A percentile compares a stretch with the other conserved stretches of the same genome.
Evolutionary conservation across 306 rosid species (phyloP).

Genomic region (Quercus gilva): DNA sequence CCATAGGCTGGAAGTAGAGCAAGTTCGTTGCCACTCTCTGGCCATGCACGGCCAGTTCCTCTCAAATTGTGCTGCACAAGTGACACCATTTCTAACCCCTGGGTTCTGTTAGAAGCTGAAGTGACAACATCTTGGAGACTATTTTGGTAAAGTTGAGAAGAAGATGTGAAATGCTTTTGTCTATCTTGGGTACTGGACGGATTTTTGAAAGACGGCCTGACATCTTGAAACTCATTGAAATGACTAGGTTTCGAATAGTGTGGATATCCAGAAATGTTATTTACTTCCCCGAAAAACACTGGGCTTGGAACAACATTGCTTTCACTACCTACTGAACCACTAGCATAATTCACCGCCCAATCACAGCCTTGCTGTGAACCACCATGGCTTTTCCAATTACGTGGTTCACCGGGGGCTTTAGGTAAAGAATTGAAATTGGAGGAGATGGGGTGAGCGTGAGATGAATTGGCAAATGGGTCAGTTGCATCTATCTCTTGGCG

Average conservation of each 20-base stretch:
- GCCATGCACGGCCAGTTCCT: slow-evolving; percentile 27
- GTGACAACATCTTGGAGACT: slow-evolving; percentile 53
- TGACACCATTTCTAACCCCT: slow-evolving; percentile 36
- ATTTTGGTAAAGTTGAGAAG: slow-evolving; percentile 40
- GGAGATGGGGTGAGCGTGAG: not conserved
- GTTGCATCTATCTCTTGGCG: slow-evolving; percentile 24
- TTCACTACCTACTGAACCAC: slow-evolving; percentile 22
- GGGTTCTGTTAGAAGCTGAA: slow-evolving; percentile 35
- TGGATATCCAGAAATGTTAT: slow-evolving; percentile 22
- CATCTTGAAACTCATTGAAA: slow-evolving; percentile 25
- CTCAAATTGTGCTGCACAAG: slow-evolving; percentile 17
- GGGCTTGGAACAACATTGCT: slow-evolving; percentile 10
- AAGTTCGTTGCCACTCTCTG: slow-evolving; percentile 35
- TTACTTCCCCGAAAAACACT: slow-evolving; percentile 22
- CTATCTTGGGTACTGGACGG: slow-evolving; percentile 20
- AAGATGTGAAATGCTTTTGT: slow-evolving; percentile 32
- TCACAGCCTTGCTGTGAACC: slow-evolving; percentile 38
- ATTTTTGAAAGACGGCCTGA: slow-evolving; percentile 2
- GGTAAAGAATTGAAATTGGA: slow-evolving; percentile 16
- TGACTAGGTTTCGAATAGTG: slow-evolving; percentile 19
- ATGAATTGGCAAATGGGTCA: slow-evolving; percentile 25
- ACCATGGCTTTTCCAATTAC: slow-evolving; percentile 36
- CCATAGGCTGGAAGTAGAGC: slow-evolving; percentile 39
- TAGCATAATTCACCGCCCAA: slow-evolving; percentile 49
- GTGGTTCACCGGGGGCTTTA: slow-evolving; percentile 24